phyloP scores from a whole-genome alignment of 192 early-diverging fungal genomes.

The Dissophora ornata region DNA sequence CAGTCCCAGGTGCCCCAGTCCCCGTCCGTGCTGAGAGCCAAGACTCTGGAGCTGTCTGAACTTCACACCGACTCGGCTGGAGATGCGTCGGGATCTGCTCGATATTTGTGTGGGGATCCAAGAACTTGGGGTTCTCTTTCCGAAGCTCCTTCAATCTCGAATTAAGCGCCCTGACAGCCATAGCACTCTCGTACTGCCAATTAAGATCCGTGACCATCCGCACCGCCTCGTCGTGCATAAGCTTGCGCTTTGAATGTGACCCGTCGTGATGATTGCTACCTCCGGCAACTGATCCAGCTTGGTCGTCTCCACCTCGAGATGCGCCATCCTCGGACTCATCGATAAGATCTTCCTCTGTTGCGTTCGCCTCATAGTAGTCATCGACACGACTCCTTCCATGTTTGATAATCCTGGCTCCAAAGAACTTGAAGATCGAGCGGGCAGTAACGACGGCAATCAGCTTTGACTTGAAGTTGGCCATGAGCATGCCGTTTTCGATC shows the following conservation, averaged over 20 bases:
- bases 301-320: conserved; percentile 26
- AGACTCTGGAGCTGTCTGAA: conserved; percentile 6
- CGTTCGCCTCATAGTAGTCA: conserved; percentile 75
- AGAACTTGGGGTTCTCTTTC: conserved; percentile 57
- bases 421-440: conserved; percentile 76
- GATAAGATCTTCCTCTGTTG: conserved; percentile 40
- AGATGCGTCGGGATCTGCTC: conserved; percentile 61
- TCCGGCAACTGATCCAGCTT: neutral
- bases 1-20: no score
- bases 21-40: neutral
- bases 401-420: conserved; percentile 75
- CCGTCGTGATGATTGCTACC: neutral
- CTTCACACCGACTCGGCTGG: conserved; percentile 58
- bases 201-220: conserved; percentile 43
- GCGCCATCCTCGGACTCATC: conserved; percentile 41
- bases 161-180: conserved; percentile 64
- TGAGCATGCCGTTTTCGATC: conserved; percentile 68
- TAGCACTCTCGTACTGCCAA: conserved; percentile 68
- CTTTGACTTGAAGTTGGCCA: conserved; percentile 73
- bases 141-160: conserved; percentile 57
- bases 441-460: conserved; percentile 79
- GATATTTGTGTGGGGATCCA: conserved; percentile 68
- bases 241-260: conserved; percentile 27
- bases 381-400: conserved; percentile 67
- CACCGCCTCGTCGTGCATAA: conserved; percentile 18